A percentile compares a stretch with the other conserved stretches of the same genome.
Conservation (phyloP, 257 asterid species). For the Solanum corneliomulleri region DNA sequence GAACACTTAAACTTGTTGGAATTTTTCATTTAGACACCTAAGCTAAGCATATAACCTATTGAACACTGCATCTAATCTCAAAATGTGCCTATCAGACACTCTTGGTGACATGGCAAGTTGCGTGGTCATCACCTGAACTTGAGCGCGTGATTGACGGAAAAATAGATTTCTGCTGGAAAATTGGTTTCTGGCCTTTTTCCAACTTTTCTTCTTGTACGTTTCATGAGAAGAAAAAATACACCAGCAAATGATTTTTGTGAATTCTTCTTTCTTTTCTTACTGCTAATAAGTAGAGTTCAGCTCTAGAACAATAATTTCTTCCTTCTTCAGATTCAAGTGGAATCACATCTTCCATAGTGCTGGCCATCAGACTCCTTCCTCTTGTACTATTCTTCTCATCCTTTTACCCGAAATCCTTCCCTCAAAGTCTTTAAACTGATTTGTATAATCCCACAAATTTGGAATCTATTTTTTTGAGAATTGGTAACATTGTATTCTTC, state of each 20-base stretch:
- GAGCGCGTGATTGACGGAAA: neutral
- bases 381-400: neutral
- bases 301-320: neutral
- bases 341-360: neutral
- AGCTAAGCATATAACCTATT: neutral
- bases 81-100: neutral
- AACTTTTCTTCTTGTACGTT: neutral
- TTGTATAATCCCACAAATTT: neutral
- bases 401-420: neutral
- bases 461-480: neutral
- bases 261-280: neutral
- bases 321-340: neutral
- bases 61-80: neutral
- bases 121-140: neutral
- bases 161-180: neutral
- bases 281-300: neutral
- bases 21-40: neutral
- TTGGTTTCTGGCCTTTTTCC: neutral
- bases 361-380: neutral
- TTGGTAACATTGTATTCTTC: neutral
- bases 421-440: neutral
- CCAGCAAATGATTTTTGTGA: neutral
- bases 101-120: neutral
- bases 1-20: neutral
- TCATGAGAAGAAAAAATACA: neutral